phyloP scores from a whole-genome alignment of 768 basidiomycete genomes.

The Mycena pura region DNA sequence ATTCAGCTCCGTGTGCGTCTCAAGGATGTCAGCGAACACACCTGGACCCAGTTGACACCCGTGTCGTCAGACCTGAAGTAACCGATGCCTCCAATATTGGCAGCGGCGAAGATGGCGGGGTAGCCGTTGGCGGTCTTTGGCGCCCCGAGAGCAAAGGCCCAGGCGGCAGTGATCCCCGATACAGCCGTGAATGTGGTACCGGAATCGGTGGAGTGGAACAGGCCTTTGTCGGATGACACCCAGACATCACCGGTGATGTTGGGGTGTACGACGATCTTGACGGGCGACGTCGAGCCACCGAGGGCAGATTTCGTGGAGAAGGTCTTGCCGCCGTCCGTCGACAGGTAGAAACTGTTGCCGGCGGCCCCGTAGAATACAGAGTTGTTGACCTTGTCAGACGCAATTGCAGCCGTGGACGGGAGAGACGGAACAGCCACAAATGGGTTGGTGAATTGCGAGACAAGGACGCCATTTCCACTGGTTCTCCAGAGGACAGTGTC shows the following conservation, averaged over 20 bases:
- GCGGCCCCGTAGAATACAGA: slow-evolving; percentile 66
- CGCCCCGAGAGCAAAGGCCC: slow-evolving; percentile 65
- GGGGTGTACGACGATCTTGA: slow-evolving; percentile 62
- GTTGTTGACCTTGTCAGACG: slow-evolving; percentile 67
- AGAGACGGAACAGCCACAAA: slow-evolving; percentile 59
- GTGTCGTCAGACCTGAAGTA: slow-evolving; percentile 64
- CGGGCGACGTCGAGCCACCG: slow-evolving; percentile 54
- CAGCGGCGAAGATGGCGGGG: slow-evolving; percentile 62
- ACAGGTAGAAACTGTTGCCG: slow-evolving; percentile 63
- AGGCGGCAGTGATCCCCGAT: slow-evolving; percentile 55
- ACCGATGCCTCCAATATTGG: slow-evolving; percentile 55
- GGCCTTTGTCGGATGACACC: slow-evolving; percentile 63
- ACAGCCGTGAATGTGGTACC: slow-evolving; percentile 58
- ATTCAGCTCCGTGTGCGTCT: too few species aligned
- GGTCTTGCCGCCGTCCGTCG: slow-evolving; percentile 60
- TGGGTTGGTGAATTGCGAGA: slow-evolving; percentile 56
- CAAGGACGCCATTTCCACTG: slow-evolving; percentile 52
- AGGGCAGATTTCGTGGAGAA: slow-evolving; percentile 53
- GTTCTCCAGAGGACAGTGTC: slow-evolving; percentile 67
- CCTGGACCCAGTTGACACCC: slow-evolving; percentile 62
- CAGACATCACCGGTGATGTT: slow-evolving; percentile 64
- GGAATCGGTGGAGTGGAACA: slow-evolving; percentile 63
- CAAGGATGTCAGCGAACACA: too few species aligned
- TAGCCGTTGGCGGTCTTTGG: slow-evolving; percentile 54
- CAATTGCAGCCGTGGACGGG: slow-evolving; percentile 60